phyloP scores from a whole-genome alignment of 2,329 filamentous ascomycete genomes.

The Ophiocordyceps camponoti-rufipedis region DNA sequence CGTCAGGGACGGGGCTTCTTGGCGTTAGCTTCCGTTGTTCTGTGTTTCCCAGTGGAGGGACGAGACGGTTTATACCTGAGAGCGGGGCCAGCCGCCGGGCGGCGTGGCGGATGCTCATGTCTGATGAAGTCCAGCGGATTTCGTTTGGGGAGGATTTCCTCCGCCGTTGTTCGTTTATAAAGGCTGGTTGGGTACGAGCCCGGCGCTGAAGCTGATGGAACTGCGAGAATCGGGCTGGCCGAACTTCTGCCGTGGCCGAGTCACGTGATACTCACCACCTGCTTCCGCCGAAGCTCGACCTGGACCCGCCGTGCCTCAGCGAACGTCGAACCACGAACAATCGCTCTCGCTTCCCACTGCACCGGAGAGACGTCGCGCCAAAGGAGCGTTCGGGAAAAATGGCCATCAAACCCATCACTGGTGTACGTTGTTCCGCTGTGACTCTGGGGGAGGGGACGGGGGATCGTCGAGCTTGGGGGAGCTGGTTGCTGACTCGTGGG shows the following conservation, averaged over 20 bases:
- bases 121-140: neutral
- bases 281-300: neutral
- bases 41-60: neutral
- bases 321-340: no score
- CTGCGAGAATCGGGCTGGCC: neutral
- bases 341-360: no score
- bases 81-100: constrained; percentile 36
- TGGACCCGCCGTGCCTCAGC: no score
- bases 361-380: constrained; percentile 3
- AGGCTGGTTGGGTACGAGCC: neutral
- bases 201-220: neutral
- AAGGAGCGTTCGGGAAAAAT: constrained; percentile 19
- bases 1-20: neutral
- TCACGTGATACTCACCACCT: neutral
- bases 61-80: constrained; percentile 28
- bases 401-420: constrained; percentile 39
- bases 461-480: neutral
- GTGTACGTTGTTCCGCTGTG: constrained; percentile 26
- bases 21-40: neutral
- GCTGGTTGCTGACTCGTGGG: constrained; percentile 5
- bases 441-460: constrained; percentile 10
- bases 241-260: neutral
- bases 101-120: constrained; percentile 50
- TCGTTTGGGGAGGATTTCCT: neutral
- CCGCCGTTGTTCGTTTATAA: no score